Evolutionary conservation across 208 protist genomes (phyloP).

Genomic region (Leishmania mexicana): DNA sequence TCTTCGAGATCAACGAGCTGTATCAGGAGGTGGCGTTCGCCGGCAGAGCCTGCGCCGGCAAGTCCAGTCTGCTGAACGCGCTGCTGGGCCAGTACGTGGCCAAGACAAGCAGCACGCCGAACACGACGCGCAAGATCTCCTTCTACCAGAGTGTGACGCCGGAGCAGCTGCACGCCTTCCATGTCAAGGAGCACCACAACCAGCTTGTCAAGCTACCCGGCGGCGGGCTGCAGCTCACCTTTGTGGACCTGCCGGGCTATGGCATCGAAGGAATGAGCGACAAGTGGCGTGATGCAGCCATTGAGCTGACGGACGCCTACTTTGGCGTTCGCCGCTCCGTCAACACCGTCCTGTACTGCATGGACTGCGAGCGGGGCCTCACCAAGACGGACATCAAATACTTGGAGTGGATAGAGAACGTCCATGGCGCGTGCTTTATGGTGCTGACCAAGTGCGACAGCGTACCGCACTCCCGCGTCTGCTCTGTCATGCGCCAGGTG

Average conservation of each 20-base stretch:
- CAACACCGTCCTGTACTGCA: constrained; percentile 91
- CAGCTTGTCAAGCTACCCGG: constrained; percentile 87
- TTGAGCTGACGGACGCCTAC: constrained; percentile 89
- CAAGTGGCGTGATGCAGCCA: constrained; percentile 83
- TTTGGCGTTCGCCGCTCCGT: constrained; percentile 91
- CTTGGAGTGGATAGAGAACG: constrained; percentile 89
- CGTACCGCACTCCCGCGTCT: constrained; percentile 86
- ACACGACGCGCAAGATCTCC: constrained; percentile 83
- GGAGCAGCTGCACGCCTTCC: constrained; percentile 76
- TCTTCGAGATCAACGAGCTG: constrained; percentile 92
- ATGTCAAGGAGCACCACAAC: constrained; percentile 67
- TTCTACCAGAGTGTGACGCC: constrained; percentile 91
- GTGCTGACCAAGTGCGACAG: constrained; percentile 92
- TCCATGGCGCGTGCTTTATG: constrained; percentile 88
- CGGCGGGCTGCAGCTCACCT: constrained; percentile 86
- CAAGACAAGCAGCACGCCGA: constrained; percentile 85
- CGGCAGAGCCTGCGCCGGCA: constrained; percentile 82
- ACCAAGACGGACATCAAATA: constrained; percentile 90
- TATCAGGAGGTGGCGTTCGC: constrained; percentile 92
- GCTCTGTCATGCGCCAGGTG: constrained; percentile 88
- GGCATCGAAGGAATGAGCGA: constrained; percentile 92
- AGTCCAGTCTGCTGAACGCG: constrained; percentile 89
- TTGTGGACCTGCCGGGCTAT: constrained; percentile 92
- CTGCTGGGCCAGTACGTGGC: constrained; percentile 79
- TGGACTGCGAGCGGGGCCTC: constrained; percentile 84